These are phyloP conservation scores for Cucurbita maxima DNA, from an alignment of 306 rosid species.

Conservation along the genomic window DNA sequence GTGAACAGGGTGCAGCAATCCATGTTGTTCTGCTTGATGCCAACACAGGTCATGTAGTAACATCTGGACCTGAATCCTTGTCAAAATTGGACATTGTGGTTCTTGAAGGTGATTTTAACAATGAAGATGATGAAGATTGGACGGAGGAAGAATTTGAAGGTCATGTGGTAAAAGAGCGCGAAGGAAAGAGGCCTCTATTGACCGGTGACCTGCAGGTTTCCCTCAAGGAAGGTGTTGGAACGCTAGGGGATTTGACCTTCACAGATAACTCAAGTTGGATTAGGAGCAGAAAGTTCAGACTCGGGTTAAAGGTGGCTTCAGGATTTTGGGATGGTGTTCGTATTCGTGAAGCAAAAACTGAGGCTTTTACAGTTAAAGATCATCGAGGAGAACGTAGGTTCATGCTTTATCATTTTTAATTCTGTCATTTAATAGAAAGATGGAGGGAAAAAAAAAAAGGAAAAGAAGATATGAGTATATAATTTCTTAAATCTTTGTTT, in stretches of 20 bases:
- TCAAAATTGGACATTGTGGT: conserved; percentile 80
- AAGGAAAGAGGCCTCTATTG: conserved; percentile 92
- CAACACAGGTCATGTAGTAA: conserved; percentile 33
- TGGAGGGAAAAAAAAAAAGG: background rate
- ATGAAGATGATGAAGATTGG: conserved; percentile 92
- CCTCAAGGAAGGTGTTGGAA: conserved; percentile 96
- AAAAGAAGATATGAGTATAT: background rate
- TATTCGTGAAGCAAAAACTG: conserved; percentile 93
- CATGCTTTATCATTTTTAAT: conserved; percentile 3
- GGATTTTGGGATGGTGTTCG: conserved; percentile 70
- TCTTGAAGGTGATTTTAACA: conserved; percentile 96
- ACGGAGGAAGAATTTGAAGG: conserved; percentile 78
- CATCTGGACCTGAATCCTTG: conserved; percentile 67
- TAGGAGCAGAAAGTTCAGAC: conserved; percentile 96
- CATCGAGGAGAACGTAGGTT: conserved; percentile 96
- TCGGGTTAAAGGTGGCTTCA: conserved; percentile 69
- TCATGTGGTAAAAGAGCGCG: conserved; percentile 95
- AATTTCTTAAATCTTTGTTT: conserved; percentile 2
- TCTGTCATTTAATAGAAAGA: background rate
- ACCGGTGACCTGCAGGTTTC: conserved; percentile 83
- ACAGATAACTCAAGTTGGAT: conserved; percentile 99
- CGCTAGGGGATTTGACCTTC: conserved; percentile 78
- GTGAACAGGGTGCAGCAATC: conserved; percentile 96
- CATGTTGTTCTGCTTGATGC: conserved; percentile 76
- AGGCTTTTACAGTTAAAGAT: conserved; percentile 96